Evolutionary conservation across 2,329 filamentous ascomycete species (phyloP).

Genomic region (Ophiostoma ips): DNA sequence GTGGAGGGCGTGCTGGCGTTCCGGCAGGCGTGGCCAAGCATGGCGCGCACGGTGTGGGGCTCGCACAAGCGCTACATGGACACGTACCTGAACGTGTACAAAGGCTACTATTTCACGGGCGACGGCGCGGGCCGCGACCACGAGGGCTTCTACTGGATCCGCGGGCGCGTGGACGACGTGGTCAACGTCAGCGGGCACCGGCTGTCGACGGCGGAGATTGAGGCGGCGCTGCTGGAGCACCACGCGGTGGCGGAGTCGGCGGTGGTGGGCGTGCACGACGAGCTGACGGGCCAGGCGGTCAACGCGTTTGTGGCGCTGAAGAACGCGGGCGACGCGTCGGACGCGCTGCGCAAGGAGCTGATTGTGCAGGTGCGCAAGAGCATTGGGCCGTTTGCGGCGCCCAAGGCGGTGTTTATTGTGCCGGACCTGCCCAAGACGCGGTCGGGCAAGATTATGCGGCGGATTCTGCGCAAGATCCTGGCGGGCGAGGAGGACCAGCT

Average conservation of each 20-base stretch:
- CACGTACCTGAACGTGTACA: slow-evolving; percentile 94
- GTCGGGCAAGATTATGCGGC: slow-evolving; percentile 97
- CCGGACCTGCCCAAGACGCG: slow-evolving; percentile 94
- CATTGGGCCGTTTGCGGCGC: slow-evolving; percentile 92
- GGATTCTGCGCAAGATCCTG: slow-evolving; percentile 92
- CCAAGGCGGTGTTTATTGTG: slow-evolving; percentile 83
- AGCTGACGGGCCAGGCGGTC: slow-evolving; percentile 92
- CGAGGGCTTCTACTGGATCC: slow-evolving; percentile 99
- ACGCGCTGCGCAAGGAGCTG: slow-evolving; percentile 83
- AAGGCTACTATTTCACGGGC: slow-evolving; percentile 92
- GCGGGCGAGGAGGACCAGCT: slow-evolving; percentile 95
- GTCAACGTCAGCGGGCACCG: slow-evolving; percentile 96
- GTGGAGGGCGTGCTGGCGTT: slow-evolving; percentile 94
- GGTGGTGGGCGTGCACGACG: slow-evolving; percentile 84
- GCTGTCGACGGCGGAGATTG: slow-evolving; percentile 93
- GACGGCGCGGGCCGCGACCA: slow-evolving; percentile 93
- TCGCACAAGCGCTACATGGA: slow-evolving; percentile 98
- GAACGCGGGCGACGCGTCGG: slow-evolving; percentile 60
- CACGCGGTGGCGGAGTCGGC: slow-evolving; percentile 81
- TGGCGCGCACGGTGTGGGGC: slow-evolving; percentile 95
- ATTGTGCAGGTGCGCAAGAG: slow-evolving; percentile 91
- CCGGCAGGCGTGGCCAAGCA: slow-evolving; percentile 96
- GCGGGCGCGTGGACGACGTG: slow-evolving; percentile 93
- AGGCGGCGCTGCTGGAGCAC: slow-evolving; percentile 91
- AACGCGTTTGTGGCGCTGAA: slow-evolving; percentile 94